Conservation (phyloP, 2,329 filamentous ascomycete genomes). For the Fusarium concolor region DNA sequence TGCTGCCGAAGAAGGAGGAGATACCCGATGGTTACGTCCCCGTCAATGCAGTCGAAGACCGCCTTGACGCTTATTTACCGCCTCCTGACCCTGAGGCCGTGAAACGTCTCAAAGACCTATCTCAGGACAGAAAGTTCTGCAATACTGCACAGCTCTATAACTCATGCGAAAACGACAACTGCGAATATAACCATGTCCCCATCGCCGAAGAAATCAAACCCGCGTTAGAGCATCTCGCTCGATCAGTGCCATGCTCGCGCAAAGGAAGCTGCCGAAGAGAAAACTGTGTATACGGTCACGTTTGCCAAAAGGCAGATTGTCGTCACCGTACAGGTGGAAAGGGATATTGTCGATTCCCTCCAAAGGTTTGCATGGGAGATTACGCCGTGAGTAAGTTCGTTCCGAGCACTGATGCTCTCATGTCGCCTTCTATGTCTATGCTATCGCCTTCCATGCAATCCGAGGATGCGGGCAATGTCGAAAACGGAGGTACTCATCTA, state of each 20-base stretch:
- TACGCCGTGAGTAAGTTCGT: slow-evolving; percentile 13
- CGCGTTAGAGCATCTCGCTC: slow-evolving; percentile 26
- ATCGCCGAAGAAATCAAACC: slow-evolving; percentile 33
- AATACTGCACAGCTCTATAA: slow-evolving; percentile 36
- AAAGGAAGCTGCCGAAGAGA: slow-evolving; percentile 26
- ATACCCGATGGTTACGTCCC: slow-evolving; percentile 30
- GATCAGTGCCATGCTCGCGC: slow-evolving; percentile 34
- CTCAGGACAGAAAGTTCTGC: slow-evolving; percentile 32
- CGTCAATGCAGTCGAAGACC: slow-evolving; percentile 32
- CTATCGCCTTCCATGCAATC: slow-evolving; percentile 25
- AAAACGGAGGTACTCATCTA: slow-evolving; percentile 21
- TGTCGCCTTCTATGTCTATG: neutral
- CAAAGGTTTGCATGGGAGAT: slow-evolving; percentile 28
- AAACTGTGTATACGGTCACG: slow-evolving; percentile 37
- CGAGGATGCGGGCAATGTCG: slow-evolving; percentile 26
- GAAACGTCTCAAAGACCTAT: slow-evolving; percentile 29
- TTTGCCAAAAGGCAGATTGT: slow-evolving; percentile 39
- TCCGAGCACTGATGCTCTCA: neutral
- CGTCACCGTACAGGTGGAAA: slow-evolving; percentile 31
- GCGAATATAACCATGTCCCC: slow-evolving; percentile 36
- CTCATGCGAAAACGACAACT: slow-evolving; percentile 29
- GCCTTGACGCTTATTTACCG: slow-evolving; percentile 33
- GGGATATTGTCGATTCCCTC: slow-evolving; percentile 34
- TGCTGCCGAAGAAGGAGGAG: slow-evolving; percentile 24
- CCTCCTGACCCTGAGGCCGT: slow-evolving; percentile 10